These are phyloP conservation scores for Trametes meyenii DNA, from an alignment of 768 basidiomycete species.

Conservation along the genomic window DNA sequence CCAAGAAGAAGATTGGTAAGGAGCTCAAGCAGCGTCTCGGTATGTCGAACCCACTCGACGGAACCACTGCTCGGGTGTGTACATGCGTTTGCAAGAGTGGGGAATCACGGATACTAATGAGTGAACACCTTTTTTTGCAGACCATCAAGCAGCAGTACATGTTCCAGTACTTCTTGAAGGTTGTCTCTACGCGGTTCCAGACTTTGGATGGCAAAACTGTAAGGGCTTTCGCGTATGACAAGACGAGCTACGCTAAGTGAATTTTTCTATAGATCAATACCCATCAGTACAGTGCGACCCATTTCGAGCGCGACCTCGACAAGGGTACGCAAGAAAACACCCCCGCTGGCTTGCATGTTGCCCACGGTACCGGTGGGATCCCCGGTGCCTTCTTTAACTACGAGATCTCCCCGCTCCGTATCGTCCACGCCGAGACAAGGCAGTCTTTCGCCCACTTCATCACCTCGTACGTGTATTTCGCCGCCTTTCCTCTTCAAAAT, in stretches of 20 bases:
- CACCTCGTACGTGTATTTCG: conserved; percentile 73
- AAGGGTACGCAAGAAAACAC: conserved; percentile 63
- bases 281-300: conserved; percentile 94
- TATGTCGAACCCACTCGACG: conserved; percentile 80
- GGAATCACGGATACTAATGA: background rate
- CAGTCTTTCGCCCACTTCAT: conserved; percentile 98
- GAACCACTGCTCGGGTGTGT: conserved; percentile 57
- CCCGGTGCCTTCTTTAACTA: conserved; percentile 94
- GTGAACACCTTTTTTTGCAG: conserved; percentile 36
- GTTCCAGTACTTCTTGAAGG: conserved; percentile 99
- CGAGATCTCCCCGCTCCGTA: conserved; percentile 95
- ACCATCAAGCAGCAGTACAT: conserved; percentile 84
- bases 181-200: conserved; percentile 93
- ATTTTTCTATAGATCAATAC: conserved; percentile 63
- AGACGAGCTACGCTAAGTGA: background rate
- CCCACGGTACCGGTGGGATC: conserved; percentile 73
- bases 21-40: conserved; percentile 75
- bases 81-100: background rate
- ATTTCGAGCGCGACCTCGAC: conserved; percentile 90
- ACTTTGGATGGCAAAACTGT: conserved; percentile 76
- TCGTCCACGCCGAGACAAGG: conserved; percentile 87
- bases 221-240: conserved; percentile 30
- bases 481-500: background rate
- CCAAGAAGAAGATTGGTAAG: conserved; percentile 61
- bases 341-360: conserved; percentile 65